Conservation (phyloP, 495 filamentous ascomycete species). For the Elasticomyces elasticus region DNA sequence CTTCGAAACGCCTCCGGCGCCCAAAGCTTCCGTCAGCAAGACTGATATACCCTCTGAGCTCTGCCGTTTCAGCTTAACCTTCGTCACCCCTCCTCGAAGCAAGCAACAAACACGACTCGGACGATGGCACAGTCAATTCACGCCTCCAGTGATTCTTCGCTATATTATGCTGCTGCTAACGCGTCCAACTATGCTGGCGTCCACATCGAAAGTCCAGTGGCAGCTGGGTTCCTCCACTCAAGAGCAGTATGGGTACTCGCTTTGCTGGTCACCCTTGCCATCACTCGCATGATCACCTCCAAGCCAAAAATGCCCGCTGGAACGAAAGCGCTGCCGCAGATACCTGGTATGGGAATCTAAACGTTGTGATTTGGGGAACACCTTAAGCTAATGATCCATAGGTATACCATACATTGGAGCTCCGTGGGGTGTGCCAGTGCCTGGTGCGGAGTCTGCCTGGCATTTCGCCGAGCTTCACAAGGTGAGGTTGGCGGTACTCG, state of each 20-base stretch:
- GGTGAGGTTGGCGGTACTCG: not conserved
- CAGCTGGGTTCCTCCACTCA: not conserved
- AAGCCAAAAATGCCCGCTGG: conserved; percentile 6
- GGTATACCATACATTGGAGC: conserved; percentile 4
- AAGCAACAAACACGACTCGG: not conserved
- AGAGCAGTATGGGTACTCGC: conserved; percentile 1
- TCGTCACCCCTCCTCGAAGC: not conserved
- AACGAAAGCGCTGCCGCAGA: not conserved
- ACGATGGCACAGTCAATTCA: conserved; percentile 4
- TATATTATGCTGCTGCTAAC: not conserved
- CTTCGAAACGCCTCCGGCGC: not conserved
- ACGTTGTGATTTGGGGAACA: not conserved
- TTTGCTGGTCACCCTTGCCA: not conserved
- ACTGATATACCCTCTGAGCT: not conserved
- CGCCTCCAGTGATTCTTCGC: not conserved
- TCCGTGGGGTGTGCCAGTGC: conserved; percentile 4
- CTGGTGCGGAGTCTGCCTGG: conserved; percentile 5
- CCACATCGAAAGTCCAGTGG: not conserved
- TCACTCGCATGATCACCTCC: not conserved
- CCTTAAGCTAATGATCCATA: not conserved
- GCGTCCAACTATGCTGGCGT: not conserved
- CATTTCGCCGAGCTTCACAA: conserved; percentile 2
- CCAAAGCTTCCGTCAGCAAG: not conserved
- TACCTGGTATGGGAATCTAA: not conserved
- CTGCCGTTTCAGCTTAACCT: not conserved